Evolutionary conservation across 1,284 basidiomycete species (phyloP), one percentile per base, ranked within the genome.

Genomic region (Puccinia coronata): DNA sequence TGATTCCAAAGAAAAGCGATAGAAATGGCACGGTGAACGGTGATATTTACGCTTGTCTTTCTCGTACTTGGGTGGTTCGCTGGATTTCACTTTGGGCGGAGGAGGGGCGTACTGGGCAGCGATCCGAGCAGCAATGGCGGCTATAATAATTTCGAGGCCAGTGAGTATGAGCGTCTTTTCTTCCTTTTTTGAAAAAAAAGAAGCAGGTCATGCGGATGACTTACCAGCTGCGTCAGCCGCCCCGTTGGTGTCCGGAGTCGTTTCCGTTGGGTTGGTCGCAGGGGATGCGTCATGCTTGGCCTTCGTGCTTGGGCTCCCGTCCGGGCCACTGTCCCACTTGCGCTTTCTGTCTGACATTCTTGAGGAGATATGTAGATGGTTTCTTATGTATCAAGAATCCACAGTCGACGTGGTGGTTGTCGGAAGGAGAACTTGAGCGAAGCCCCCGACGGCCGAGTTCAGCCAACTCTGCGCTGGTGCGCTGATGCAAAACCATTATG

Each of bases 241-340:
- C 36, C 70, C 79, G 43, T 25, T 65, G 0, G 70, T 31, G 6
- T 73, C 79, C 5, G 72, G 55, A 11, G 31, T 28, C 4, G 67
- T 39, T 63, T 59, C 41, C 11, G 28, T 28, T 2, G 67, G 67
- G 20, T 51, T 23, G 43, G 61, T 41, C 2, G 61, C 11, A 39
- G 28, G 18, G 5, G 57, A 59, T 2, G 61, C 70, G 14, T 73
- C 79, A 20, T 47, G 23, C 23, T 80, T 80, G 0, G 41, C 2
- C 18, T 80, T 80, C 11, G 57, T 73, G 69, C 61, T 80, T 4
- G 70, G 57, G 47, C 70, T 73, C 2, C 59, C 79, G 18, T 80
- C 79, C 0, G 79, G 79, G 1, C 79, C 79, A 41, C 79, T 80
- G 51, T 80, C 79, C 79, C 79, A 80, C 23, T 80, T 80, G 3